Evolutionary conservation across 306 rosid genomes (phyloP), one percentile per base, ranked within the genome.

Genomic region (Nissolia schottii): DNA sequence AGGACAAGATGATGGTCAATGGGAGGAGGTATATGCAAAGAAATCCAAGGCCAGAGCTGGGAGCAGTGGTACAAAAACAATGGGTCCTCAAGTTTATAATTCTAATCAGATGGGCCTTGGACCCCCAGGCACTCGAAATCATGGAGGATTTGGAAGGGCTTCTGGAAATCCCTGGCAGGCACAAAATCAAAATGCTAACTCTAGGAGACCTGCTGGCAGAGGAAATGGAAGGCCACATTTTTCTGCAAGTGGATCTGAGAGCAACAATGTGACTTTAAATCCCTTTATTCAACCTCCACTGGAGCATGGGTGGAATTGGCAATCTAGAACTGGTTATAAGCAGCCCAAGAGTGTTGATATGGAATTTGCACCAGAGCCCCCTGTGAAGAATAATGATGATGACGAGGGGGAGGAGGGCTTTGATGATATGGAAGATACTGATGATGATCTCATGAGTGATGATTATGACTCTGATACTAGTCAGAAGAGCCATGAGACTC

Each of bases 241-340:
- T 15, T 19, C 79, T 16, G 0, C 73, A 6, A 68, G 65, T 54
- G 56, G 58, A 71, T 46, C 25, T 5, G 88, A 79, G 18, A 71
- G 56, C 43, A 75, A 40, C 73, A 60, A 57, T 38, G 51, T 22
- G 69, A 15, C 72, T 37, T 50, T 85, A 5, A 82, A 64, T 53
- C 69, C 91, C 6, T 54, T 67, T 28, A 81, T 82, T 62, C 73
- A 43, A 31, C 92, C 92, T 69, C 92, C 97, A 0, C 78, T 91
- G 64, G 77, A 87, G 83, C 77, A 79, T 74, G 92, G 97, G 43
- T 91, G 92, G 92, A 85, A 88, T 80, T 90, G 96, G 96, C 74
- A 67, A 41, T 70, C 92, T 53, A 76, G 85, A 68, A 40, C 75
- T 50, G 86, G 65, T 61, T 71, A 76, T 3, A 62, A 53, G 70